Conservation (phyloP, 441 rosid genomes). For the Pelargonium citronellum region DNA sequence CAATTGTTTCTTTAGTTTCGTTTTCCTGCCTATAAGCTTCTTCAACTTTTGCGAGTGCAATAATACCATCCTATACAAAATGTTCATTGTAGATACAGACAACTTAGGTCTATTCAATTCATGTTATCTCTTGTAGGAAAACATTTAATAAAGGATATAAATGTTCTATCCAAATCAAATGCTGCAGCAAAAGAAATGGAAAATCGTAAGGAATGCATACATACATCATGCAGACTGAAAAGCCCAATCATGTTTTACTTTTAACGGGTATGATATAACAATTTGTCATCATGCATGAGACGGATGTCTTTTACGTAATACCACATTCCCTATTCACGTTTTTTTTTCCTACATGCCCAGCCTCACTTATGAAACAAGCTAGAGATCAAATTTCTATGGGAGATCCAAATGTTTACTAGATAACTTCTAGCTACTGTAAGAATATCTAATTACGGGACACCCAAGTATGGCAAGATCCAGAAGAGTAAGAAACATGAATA, state of each 20-base stretch:
- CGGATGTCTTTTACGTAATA: not conserved
- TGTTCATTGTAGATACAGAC: not conserved
- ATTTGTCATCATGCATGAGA: not conserved
- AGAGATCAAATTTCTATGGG: too few relatives aligned
- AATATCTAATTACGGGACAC: too few relatives aligned
- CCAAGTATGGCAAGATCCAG: not conserved
- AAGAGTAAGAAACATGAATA: not conserved
- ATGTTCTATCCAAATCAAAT: not conserved
- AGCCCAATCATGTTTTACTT: not conserved
- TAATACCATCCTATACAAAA: constrained; percentile 53
- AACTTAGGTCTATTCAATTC: not conserved
- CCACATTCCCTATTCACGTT: too few relatives aligned
- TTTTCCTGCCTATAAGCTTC: constrained; percentile 66
- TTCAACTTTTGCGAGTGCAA: constrained; percentile 65
- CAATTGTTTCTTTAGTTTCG: constrained; percentile 60
- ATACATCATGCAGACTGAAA: not conserved
- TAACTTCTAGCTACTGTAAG: too few relatives aligned
- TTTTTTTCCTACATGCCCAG: too few relatives aligned
- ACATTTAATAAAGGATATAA: not conserved
- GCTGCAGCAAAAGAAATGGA: not conserved
- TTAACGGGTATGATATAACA: not conserved
- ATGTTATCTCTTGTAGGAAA: not conserved
- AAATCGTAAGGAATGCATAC: not conserved
- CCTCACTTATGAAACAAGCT: too few relatives aligned
- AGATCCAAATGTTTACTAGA: too few relatives aligned